Conservation (phyloP, 225 moss, liverwort and hornwort species). For the Polytrichum formosum region DNA sequence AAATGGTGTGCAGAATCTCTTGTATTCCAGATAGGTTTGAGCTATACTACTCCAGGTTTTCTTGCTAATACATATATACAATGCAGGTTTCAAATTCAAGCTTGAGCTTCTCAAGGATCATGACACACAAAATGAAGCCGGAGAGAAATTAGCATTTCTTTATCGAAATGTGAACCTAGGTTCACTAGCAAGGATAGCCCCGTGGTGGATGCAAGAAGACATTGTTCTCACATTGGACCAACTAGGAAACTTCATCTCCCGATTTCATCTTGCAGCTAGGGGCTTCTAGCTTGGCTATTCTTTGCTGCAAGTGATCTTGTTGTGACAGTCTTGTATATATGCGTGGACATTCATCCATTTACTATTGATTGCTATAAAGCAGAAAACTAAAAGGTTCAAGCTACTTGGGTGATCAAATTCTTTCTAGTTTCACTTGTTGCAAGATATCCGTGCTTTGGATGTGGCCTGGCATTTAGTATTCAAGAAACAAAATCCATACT, state of each 20-base stretch:
- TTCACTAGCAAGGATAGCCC: slow-evolving; percentile 38
- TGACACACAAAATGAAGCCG: slow-evolving; percentile 2
- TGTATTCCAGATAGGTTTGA: no score
- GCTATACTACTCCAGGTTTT: not conserved
- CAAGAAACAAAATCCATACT: no score
- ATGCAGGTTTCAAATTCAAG: slow-evolving; percentile 32
- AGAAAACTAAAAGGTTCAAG: no score
- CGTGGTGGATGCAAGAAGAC: slow-evolving; percentile 64
- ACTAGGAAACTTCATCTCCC: slow-evolving; percentile 36
- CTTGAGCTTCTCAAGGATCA: slow-evolving; percentile 24
- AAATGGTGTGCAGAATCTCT: no score
- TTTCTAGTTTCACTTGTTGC: no score
- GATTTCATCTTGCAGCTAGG: slow-evolving; percentile 36
- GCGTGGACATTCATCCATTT: not conserved
- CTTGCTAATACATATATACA: not conserved
- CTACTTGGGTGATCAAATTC: no score
- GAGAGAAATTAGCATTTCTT: slow-evolving; percentile 15
- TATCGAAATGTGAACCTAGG: slow-evolving; percentile 46
- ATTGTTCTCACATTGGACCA: slow-evolving; percentile 37
- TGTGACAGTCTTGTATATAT: not conserved
- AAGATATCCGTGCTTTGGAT: no score
- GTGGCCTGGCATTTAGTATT: no score
- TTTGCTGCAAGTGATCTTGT: not conserved
- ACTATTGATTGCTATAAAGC: no score
- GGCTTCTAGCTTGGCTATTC: slow-evolving; percentile 5